Evolutionary conservation across 1,284 basidiomycete genomes (phyloP).

Genomic region (Austropuccinia psidii): DNA sequence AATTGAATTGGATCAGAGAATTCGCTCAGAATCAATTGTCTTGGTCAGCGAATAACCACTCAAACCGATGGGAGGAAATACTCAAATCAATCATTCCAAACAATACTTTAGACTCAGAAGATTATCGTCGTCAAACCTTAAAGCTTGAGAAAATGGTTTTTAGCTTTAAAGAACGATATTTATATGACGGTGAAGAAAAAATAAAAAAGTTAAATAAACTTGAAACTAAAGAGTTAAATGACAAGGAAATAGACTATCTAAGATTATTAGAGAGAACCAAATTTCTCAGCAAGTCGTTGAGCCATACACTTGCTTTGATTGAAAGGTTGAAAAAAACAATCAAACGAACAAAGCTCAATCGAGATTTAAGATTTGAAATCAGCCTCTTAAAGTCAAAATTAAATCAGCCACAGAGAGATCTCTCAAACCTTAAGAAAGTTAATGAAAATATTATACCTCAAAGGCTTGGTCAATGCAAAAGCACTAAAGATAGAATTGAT

Average conservation of each 20-base stretch:
- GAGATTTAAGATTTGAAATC: constrained; percentile 12
- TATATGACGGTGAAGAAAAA: neutral
- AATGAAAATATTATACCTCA: neutral
- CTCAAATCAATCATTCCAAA: neutral
- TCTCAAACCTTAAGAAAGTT: neutral
- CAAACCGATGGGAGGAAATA: neutral
- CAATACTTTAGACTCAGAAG: neutral
- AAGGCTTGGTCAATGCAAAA: neutral
- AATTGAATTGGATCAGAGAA: neutral
- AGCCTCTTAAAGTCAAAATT: neutral
- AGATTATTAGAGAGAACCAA: neutral
- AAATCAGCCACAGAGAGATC: too few species aligned
- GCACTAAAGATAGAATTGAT: neutral
- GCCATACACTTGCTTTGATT: neutral
- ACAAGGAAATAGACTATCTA: neutral
- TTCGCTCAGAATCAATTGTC: neutral
- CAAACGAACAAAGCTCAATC: neutral
- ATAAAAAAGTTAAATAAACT: neutral
- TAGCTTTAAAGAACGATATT: neutral
- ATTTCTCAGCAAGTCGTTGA: constrained; percentile 16
- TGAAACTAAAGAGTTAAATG: neutral
- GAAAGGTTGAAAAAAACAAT: constrained; percentile 3
- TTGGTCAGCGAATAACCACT: neutral
- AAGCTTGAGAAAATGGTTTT: neutral
- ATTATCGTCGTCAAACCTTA: too few species aligned